Base-by-base conservation (phyloP, 495 filamentous ascomycete genomes). In the Margaritispora aquatica region DNA sequence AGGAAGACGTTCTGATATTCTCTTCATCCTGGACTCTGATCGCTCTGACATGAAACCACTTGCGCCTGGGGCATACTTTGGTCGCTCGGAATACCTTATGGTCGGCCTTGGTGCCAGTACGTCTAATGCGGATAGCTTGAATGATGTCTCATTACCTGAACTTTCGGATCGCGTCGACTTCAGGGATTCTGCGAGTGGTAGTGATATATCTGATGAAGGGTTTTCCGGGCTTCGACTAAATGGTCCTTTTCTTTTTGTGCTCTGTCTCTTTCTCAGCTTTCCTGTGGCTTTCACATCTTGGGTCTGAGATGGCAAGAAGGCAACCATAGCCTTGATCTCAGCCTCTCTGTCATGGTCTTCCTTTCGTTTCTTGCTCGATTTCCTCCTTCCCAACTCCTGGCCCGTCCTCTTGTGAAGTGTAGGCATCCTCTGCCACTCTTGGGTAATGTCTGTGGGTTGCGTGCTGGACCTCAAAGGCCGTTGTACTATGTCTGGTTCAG, bases 241-340 rank as follows among this genome's bases (percentile, higher is more conserved):
- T 5, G 75, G 77, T 21, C 76, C 78, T n/a, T 77, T 79, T 27
- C 80, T 71, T 63, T 83, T 84, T 59, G 78, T 84, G 66, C 80
- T 86, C 48, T 92, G 87, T 55, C 80, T 79, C 62, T 81, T 81
- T 61, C 84, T 70, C 7, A 82, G 77, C 44, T 79, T 73, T 2
- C 73, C 73, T 7, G 69, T 63, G 26, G 66, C 78, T 66, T 77
- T 80, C 7, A 72, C 67, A 20, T 82, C 77, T 11, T 81, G 74
- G 11, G 79, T 77, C 41, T 86, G 84, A 22, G 54, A 78, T 17
- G 82, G 78, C 44, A 90, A 81, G 26, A 83, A 84, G 44, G 86
- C 80, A 57, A 76, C 87, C 85, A 96, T 87, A n/a, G 88, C 80
- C 59, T 84, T 85, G 63, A 96, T 90, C 72, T 96, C 90, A 55